Conservation (phyloP, 2,329 filamentous ascomycete genomes). For the Fusarium oligoseptatum region DNA sequence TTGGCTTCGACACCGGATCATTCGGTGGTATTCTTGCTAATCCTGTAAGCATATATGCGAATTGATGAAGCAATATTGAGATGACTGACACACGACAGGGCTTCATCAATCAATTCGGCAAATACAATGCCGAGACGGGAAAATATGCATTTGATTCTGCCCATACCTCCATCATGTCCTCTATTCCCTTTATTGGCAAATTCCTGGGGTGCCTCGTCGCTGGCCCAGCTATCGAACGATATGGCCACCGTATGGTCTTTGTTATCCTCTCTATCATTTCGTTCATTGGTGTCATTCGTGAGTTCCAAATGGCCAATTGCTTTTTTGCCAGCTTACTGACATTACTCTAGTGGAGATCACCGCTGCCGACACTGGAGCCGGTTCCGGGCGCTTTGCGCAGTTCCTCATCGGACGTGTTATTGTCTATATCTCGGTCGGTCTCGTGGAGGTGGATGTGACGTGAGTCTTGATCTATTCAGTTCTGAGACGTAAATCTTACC, state of each 20-base stretch:
- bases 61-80: not conserved
- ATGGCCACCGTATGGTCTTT: constrained; percentile 14
- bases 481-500: not conserved
- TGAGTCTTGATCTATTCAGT: not conserved
- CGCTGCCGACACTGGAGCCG: not conserved
- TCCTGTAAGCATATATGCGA: not conserved
- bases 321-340: not conserved
- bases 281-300: constrained; percentile 12
- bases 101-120: constrained; percentile 1
- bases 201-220: constrained; percentile 17
- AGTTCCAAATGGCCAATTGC: not conserved
- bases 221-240: constrained; percentile 15
- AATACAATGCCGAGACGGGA: not conserved
- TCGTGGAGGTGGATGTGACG: constrained; percentile 20
- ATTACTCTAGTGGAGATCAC: not conserved
- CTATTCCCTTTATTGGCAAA: constrained; percentile 14
- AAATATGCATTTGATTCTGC: not conserved
- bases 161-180: constrained; percentile 5
- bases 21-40: constrained; percentile 18
- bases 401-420: constrained; percentile 18
- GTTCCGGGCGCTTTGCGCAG: constrained; percentile 12
- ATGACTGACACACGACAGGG: not conserved
- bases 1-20: constrained; percentile 11
- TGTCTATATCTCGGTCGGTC: constrained; percentile 17
- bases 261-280: constrained; percentile 10